phyloP scores from a whole-genome alignment of 768 basidiomycete species.

The Podaxis sp. region DNA sequence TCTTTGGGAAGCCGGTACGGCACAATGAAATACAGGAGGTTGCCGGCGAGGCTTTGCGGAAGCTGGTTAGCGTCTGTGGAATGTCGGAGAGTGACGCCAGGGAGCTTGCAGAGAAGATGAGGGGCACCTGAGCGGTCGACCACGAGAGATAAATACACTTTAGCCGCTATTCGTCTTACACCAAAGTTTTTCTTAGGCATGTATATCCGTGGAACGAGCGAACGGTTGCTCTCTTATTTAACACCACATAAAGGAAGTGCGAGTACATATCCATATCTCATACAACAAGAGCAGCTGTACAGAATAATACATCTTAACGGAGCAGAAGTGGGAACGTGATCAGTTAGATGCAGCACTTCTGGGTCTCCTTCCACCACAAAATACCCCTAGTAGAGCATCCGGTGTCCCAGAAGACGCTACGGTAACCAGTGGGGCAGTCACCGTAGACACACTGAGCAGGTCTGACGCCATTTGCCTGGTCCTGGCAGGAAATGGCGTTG shows the following conservation, averaged over 20 bases:
- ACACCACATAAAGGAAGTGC: too few relatives aligned
- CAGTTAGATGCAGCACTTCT: slow-evolving; percentile 13
- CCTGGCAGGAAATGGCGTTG: slow-evolving; percentile 15
- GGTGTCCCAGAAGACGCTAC: slow-evolving; percentile 11
- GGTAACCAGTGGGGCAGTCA: slow-evolving; percentile 6
- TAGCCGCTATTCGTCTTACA: background rate
- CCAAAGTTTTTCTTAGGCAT: too few relatives aligned
- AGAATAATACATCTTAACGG: background rate
- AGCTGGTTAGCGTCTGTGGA: background rate
- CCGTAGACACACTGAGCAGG: slow-evolving; percentile 11
- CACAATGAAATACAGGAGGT: background rate
- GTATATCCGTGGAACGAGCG: too few relatives aligned
- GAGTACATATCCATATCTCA: background rate
- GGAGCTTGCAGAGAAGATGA: slow-evolving; percentile 10
- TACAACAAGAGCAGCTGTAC: background rate
- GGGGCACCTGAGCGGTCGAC: background rate
- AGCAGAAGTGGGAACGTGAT: background rate
- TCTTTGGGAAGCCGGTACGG: background rate
- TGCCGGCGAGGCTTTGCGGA: background rate
- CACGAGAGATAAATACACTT: background rate
- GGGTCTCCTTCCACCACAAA: slow-evolving; percentile 4
- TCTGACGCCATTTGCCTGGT: slow-evolving; percentile 1
- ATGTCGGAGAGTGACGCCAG: slow-evolving; percentile 2
- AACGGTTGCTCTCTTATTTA: too few relatives aligned
- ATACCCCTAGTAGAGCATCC: slow-evolving; percentile 3